Evolutionary conservation across 1,139 yeast species (phyloP).

Genomic region (Suhomyces atakaporum): DNA sequence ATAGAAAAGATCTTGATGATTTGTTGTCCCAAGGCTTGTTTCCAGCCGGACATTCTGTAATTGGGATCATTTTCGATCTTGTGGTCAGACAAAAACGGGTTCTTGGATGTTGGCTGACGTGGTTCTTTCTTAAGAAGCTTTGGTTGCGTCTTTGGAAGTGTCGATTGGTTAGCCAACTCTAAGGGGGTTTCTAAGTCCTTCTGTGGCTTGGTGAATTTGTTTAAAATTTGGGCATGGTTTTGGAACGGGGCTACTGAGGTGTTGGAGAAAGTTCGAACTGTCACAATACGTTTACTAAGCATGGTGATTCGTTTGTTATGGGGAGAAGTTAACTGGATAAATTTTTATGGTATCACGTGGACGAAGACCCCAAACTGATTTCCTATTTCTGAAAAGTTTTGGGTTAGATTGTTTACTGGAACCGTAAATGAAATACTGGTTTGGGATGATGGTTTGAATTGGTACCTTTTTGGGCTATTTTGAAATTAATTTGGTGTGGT

Average conservation of each 20-base stretch:
- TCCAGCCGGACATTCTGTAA: conserved; percentile 67
- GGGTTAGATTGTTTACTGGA: no score
- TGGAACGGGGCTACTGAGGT: conserved; percentile 13
- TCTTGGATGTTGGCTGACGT: conserved; percentile 44
- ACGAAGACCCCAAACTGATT: no score
- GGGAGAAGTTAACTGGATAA: background rate
- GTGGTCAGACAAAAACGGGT: conserved; percentile 53
- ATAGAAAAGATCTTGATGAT: conserved; percentile 66
- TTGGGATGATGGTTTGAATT: no score
- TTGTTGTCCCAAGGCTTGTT: conserved; percentile 70
- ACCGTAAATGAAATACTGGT: no score
- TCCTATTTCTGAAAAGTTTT: no score
- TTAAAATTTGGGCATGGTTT: conserved; percentile 18
- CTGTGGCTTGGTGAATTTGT: conserved; percentile 22
- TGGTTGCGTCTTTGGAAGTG: conserved; percentile 49
- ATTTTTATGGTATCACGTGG: conserved; percentile 8
- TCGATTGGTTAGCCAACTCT: conserved; percentile 50
- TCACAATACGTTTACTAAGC: conserved; percentile 5
- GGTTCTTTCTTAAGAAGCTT: conserved; percentile 37
- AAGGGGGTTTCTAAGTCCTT: conserved; percentile 41
- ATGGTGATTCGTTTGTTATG: background rate
- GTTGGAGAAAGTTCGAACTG: conserved; percentile 6
- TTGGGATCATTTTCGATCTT: conserved; percentile 57
- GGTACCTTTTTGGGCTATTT: no score
- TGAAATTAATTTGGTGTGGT: no score